Evolutionary conservation across 2,329 filamentous ascomycete species (phyloP).

Genomic region (Alternaria consortialis): DNA sequence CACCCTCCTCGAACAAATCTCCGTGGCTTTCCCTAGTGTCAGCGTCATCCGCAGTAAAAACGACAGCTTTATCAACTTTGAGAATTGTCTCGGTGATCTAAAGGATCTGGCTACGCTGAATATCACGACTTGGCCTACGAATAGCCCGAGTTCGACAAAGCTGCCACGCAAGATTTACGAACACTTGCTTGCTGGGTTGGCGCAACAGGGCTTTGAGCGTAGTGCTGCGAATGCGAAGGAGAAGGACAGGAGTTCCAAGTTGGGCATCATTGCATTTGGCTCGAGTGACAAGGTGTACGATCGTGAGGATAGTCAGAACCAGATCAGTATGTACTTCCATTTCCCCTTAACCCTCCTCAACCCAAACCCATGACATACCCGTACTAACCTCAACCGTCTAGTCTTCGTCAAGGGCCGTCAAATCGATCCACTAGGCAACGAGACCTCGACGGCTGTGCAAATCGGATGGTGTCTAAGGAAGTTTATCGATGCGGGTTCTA

Average conservation of each 20-base stretch:
- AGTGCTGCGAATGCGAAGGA: conserved; percentile 37
- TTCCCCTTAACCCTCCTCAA: neutral
- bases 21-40: conserved; percentile 57
- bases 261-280: conserved; percentile 59
- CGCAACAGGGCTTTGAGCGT: conserved; percentile 51
- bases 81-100: conserved; percentile 52
- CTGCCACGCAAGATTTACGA: conserved; percentile 58
- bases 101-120: conserved; percentile 56
- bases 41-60: conserved; percentile 54
- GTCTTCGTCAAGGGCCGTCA: conserved; percentile 57
- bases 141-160: conserved; percentile 51
- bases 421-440: conserved; percentile 53
- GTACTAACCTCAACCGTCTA: conserved; percentile 5
- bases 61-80: conserved; percentile 55
- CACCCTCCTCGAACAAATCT: conserved; percentile 55
- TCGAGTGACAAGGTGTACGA: conserved; percentile 57
- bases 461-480: conserved; percentile 58
- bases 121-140: conserved; percentile 60
- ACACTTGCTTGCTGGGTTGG: conserved; percentile 53
- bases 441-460: conserved; percentile 53
- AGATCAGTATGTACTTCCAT: conserved; percentile 42
- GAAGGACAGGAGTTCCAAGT: conserved; percentile 44
- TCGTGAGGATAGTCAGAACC: conserved; percentile 57
- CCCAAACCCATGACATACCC: no score
- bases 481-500: conserved; percentile 54